Evolutionary conservation across 805 yeast species (phyloP), one percentile per base, ranked within the genome.

Genomic region (Lipomyces starkeyi): DNA sequence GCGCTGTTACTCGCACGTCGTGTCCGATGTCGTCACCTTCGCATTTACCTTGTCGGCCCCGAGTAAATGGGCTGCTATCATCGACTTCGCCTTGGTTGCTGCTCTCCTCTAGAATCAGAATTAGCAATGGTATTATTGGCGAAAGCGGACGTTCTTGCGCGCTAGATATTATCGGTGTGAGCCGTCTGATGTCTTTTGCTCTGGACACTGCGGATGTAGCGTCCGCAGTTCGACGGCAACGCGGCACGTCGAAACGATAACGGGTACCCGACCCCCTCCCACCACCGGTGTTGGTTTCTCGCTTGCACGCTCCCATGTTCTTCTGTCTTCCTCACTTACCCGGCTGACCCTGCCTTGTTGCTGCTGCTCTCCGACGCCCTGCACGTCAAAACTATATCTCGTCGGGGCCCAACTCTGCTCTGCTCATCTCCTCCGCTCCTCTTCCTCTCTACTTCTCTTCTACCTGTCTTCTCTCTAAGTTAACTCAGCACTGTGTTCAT

Each of bases 361-460:
- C 11, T 43, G 49, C 49, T 43, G 22, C 49, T 7, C 20, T n/a
- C 49, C 22, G 55, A 25, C 43, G 37, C 32, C 27, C 59, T 56
- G 64, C 64, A 47, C 56, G 22, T 47, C 40, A 58, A 62, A 62
- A 62, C 64, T 62, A 62, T 62, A 62, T 62, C 64, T 62, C 60
- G 56, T 32, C 43, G 43, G 25, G 25, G 60, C 57, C 60, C 64
- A 55, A 58, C 56, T 62, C 64, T 58, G 60, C 64, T 55, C 59
- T 20, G 34, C 58, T 11, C 35, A 20, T 14, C 35, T 40, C 55
- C 53, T 25, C 64, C 43, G 8, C 60, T 29, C 32, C 35, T 57
- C 59, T 57, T 20, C 0, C 47, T 1, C 20, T 32, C 61, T 13
- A 2, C 57, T 37, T 37, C 40, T 2, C 29, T 13, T 11, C 40